phyloP scores from a whole-genome alignment of 257 asterid species.

The Phtheirospermum japonicum region DNA sequence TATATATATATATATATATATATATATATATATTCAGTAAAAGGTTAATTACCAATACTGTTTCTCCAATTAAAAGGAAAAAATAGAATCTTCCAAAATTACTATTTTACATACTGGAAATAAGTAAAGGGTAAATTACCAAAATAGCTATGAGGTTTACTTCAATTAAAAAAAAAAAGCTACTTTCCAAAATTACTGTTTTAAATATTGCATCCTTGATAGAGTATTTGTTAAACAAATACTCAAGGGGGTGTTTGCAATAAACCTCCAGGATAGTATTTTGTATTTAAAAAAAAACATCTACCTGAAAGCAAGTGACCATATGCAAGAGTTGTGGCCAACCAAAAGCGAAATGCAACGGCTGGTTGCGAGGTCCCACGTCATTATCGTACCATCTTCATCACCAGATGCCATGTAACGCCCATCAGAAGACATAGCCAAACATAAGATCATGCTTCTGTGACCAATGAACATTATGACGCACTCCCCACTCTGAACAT shows the following conservation, averaged over 20 bases:
- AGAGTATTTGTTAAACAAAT: background rate
- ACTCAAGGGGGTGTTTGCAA: background rate
- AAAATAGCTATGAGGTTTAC: no score
- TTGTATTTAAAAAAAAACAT: no score
- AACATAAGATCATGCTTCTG: conserved; percentile 76
- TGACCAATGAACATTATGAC: conserved; percentile 93
- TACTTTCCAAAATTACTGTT: no score
- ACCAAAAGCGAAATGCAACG: conserved; percentile 86
- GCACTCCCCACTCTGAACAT: conserved; percentile 91
- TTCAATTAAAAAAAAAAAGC: no score
- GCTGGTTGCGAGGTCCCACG: conserved; percentile 97
- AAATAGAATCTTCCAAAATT: no score
- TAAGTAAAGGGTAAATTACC: no score
- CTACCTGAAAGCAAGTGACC: conserved; percentile 95
- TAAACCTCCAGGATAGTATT: background rate
- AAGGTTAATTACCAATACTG: background rate
- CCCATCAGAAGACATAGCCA: conserved; percentile 97
- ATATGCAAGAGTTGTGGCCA: conserved; percentile 89
- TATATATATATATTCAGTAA: no score
- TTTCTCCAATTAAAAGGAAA: no score
- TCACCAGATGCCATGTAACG: conserved; percentile 99
- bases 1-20: no score
- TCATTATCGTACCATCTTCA: conserved; percentile 96
- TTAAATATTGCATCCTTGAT: background rate
- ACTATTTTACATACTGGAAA: no score